Evolutionary conservation across 192 early-diverging fungal genomes (phyloP), one percentile per base, ranked within the genome.

Genomic region (Diversispora eburnea): DNA sequence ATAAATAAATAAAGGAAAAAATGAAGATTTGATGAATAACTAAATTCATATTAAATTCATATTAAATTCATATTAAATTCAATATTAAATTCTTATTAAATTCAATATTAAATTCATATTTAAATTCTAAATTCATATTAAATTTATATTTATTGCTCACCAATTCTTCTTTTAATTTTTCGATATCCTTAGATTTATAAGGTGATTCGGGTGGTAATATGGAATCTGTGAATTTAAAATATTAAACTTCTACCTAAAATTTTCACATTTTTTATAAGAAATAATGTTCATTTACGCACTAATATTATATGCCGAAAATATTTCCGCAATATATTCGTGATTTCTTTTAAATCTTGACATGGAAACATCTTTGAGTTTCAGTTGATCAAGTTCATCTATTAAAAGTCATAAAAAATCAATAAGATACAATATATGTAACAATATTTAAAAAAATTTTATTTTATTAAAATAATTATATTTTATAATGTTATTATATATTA

Each of bases 311-410:
- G 86, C 85, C 12, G 88, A 87, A 66, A 89, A 89, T n/a, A 89
- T 85, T 47, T 89, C 88, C 10, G 85, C 83, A 48, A 89, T 69
- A 57, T 86, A 89, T 45, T 89, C 88, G 43, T 89, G 88, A 42
- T 88, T 87, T 10, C 87, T 80, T 68, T 85, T 86, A 57, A 86
- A 89, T 42, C 88, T 76, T 46, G 84, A 84, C 74, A 89, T 87
- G 41, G 88, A 82, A n/a, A 89, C 79, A 66, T 89, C 88, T 62
- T 80, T 77, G 5, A 87, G 70, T 20, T 84, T 84, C 52, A 88
- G 76, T 66, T 83, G 77, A 54, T 89, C 88, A 48, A 88, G 67
- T 60, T 87, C 88, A 61, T 89, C 88, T 85, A 72, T 54, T 46
- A 65, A 41, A 20, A 46, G 41, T 73, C 52, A 15, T n/a, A 3